Evolutionary conservation across 2,329 filamentous ascomycete species (phyloP), one percentile per base, ranked within the genome.

Genomic region (Stagonosporopsis tanaceti): DNA sequence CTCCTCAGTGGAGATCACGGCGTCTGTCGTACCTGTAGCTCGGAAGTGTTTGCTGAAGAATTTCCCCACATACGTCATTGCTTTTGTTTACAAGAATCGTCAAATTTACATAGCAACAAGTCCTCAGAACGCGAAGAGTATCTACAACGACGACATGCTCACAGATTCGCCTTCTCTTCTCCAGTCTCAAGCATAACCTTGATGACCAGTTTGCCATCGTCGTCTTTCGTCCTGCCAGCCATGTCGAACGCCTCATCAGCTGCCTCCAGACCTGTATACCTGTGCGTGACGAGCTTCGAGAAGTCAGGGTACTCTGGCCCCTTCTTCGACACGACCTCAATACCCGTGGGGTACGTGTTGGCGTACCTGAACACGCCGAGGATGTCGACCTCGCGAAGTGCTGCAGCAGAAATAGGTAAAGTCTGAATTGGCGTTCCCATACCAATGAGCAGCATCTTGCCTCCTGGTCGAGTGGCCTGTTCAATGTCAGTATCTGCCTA

Each of bases 401-500:
- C 88, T 3, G 89, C 89, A 5, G 88, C 87, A 7, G 87, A 90
- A 42, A 93, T 79, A 1, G 89, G 89, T 1, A 93, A 81, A 0
- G 89, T 92, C 73, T 92, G 89, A 50, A 92, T 84, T 0, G 90
- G 89, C 5, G 85, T 90, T 35, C 90, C 90, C 90, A 93, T 93
- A 50, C 90, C 90, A 24, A 93, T 89, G 73, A 93, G 87, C 73
- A 93, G 83, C 46, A 92, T 81, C 66, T 88, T 89, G 17, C 90
- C 90, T 25, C 90, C 90, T 0, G 89, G 82, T 56, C 83, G 83
- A 9, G 89, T 88, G 3, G 88, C 75, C 79, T 81, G 42, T 4
- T 11, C 25, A 1, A 41, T 37, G 50, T 70, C 17, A 64, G 59
- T 27, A n/a, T n/a, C 1, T 25, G 3, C 6, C 5, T 12, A 15